Evolutionary conservation across 345 rosid genomes (phyloP).

Genomic region (Litchi chinensis): DNA sequence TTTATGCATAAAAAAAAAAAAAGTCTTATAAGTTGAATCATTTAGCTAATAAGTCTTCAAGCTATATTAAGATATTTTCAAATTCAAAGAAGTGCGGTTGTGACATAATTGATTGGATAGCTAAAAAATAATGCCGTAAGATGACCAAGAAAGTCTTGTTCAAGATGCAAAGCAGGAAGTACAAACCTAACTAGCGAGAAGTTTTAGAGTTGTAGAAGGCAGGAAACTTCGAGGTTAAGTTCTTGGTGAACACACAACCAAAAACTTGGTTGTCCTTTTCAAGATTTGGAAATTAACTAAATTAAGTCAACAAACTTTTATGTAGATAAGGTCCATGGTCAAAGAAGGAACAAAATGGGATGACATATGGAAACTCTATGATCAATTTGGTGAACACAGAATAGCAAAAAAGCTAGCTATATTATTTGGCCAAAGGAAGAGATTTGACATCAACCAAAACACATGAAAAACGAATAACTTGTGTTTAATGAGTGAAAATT

Average conservation of each 20-base stretch:
- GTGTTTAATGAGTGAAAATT: not conserved
- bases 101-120: not conserved
- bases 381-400: not conserved
- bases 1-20: no score
- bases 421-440: not conserved
- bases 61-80: not conserved
- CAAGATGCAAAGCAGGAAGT: no score
- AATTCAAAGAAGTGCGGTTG: not conserved
- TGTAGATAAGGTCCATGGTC: conserved; percentile 15
- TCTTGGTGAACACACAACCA: not conserved
- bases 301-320: not conserved
- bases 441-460: conserved; percentile 4
- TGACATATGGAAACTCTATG: not conserved
- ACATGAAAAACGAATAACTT: conserved; percentile 21
- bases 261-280: conserved; percentile 26
- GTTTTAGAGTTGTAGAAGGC: not conserved
- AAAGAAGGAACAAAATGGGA: conserved; percentile 14
- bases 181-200: not conserved
- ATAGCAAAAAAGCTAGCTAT: not conserved
- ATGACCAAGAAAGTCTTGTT: not conserved
- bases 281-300: conserved; percentile 19
- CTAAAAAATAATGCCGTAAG: no score
- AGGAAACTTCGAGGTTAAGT: conserved; percentile 1
- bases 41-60: no score
- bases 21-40: not conserved